Percentiles rank a stretch among this genome's conserved stretches.
Evolutionary conservation across 2,329 filamentous ascomycete genomes (phyloP).

Genomic region (Alternaria metachromatica): DNA sequence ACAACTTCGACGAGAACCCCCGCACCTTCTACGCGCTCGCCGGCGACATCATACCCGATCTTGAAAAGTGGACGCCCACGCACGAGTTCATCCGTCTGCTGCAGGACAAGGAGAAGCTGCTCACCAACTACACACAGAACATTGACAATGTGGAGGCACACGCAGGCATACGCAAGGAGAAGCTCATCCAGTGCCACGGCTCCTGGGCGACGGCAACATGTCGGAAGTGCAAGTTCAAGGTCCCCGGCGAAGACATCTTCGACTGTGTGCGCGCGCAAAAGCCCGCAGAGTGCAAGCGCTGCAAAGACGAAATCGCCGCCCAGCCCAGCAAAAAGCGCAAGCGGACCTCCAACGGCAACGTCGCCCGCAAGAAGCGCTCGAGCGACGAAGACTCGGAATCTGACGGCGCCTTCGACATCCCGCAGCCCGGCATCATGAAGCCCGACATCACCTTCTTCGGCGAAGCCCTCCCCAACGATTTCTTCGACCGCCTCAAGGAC

Average conservation of each 20-base stretch:
- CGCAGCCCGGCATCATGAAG: conserved; percentile 82
- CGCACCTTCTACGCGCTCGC: conserved; percentile 89
- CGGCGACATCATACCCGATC: conserved; percentile 84
- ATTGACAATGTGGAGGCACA: conserved; percentile 94
- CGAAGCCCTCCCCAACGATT: conserved; percentile 83
- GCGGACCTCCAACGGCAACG: conserved; percentile 55
- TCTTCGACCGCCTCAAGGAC: conserved; percentile 79
- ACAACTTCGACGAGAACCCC: conserved; percentile 84
- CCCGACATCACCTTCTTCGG: conserved; percentile 99
- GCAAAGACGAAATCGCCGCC: conserved; percentile 63
- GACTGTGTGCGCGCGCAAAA: conserved; percentile 76
- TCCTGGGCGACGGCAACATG: conserved; percentile 94
- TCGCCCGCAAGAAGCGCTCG: conserved; percentile 55
- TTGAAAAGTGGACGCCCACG: conserved; percentile 84
- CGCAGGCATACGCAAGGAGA: conserved; percentile 80
- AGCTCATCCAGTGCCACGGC: conserved; percentile 94
- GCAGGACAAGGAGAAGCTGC: conserved; percentile 84
- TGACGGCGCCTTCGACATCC: conserved; percentile 69
- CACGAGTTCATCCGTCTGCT: conserved; percentile 92
- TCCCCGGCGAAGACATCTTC: conserved; percentile 79
- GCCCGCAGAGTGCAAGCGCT: conserved; percentile 79
- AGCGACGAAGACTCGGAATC: conserved; percentile 62
- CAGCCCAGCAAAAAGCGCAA: conserved; percentile 61
- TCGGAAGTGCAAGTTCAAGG: conserved; percentile 77
- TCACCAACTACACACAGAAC: conserved; percentile 98